Evolutionary conservation across 2,329 filamentous ascomycete genomes (phyloP).

Genomic region (Sclerotinia borealis): DNA sequence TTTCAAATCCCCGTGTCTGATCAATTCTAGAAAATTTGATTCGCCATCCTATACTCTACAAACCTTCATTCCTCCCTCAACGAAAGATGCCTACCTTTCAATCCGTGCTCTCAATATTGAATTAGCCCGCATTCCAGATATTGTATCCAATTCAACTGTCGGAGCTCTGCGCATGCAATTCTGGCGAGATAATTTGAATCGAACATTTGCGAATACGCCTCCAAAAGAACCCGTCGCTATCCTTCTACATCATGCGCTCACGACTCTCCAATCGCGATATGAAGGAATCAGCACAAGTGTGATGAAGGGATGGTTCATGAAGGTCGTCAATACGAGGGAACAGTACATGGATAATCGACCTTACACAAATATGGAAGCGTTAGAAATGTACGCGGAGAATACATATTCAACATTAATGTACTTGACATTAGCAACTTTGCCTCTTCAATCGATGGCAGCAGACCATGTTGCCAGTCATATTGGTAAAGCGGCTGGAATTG

Average conservation of each 20-base stretch:
- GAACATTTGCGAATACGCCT: conserved; percentile 69
- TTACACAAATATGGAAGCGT: conserved; percentile 62
- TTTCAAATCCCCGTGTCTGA: conserved; percentile 14
- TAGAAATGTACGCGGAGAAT: conserved; percentile 89
- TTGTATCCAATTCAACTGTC: conserved; percentile 80
- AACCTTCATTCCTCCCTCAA: conserved; percentile 70
- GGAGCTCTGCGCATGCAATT: conserved; percentile 89
- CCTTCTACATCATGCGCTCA: conserved; percentile 67
- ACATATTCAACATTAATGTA: conserved; percentile 94
- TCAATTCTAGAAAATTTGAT: conserved; percentile 67
- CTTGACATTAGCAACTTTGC: conserved; percentile 72
- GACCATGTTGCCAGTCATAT: conserved; percentile 95
- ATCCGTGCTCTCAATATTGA: conserved; percentile 91
- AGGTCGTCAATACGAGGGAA: conserved; percentile 75
- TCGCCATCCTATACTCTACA: conserved; percentile 81
- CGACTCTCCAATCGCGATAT: conserved; percentile 47
- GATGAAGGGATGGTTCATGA: conserved; percentile 66
- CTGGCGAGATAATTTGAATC: conserved; percentile 80
- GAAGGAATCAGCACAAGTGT: conserved; percentile 36
- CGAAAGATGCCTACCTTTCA: conserved; percentile 79
- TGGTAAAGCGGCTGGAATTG: conserved; percentile 87
- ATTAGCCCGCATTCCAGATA: conserved; percentile 81
- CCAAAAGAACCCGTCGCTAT: conserved; percentile 90
- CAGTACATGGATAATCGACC: conserved; percentile 78
- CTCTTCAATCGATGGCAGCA: conserved; percentile 73